Evolutionary conservation across 2,329 filamentous ascomycete genomes (phyloP), one percentile per base, ranked within the genome.

Genomic region (Aspergillus floridensis): DNA sequence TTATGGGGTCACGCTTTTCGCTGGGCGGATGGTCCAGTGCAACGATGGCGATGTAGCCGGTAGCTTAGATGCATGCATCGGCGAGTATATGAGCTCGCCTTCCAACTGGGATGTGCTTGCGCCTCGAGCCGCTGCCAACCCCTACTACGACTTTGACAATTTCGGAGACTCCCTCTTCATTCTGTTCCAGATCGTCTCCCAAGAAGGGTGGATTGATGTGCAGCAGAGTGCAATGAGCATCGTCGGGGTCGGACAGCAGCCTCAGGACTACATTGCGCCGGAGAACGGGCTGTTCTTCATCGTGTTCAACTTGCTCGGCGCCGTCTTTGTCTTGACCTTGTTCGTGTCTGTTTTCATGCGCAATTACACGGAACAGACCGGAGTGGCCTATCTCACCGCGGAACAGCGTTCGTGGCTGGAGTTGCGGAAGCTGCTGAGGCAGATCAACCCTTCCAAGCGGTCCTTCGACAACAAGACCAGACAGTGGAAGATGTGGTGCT

Each of bases 301-400:
- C 58, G 83, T 93, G 4, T 99, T 98, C 86, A 99, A 99, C 77
- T 85, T 99, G 72, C 83, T 99, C 68, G 92, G 92, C 32, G 95
- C 95, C 0, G 93, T 99, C 64, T 99, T 99, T 77, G 90, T 99
- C 62, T 83, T 99, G 71, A 99, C 95, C 1, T 81, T 99, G 71
- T 99, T 99, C 75, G 96, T 99, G 51, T 98, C 95, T 58, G 95
- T 99, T 62, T 99, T 99, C 75, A 99, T 99, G 95, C 91, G 95
- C 62, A 99, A 97, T 74, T 99, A 99, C 76, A 99, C 95, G 0
- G 95, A 99, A 76, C 93, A 98, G 76, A 99, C 95, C 0, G 95
- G 95, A 1, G 95, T 99, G 48, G 95, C 95, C 2, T 99, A 93
- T 73, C 80, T 99, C 68, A 99, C 95, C 1, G 89, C 93, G 0